These are phyloP conservation scores for Serendipita vermifera DNA, from an alignment of 768 basidiomycete species.

Conservation along the genomic window DNA sequence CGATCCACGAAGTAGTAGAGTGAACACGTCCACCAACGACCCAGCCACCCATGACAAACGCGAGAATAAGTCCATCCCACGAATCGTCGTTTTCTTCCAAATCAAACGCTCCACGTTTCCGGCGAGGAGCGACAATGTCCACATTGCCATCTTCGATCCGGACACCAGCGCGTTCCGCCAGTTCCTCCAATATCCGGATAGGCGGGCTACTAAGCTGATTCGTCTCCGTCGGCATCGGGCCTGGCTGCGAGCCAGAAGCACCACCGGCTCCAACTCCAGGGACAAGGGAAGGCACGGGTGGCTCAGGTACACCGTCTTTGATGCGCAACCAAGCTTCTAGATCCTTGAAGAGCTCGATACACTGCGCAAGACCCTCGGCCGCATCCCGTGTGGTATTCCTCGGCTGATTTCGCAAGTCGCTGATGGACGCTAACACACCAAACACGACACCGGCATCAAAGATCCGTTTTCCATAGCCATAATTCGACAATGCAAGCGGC, in stretches of 20 bases:
- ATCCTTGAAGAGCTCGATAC: background rate
- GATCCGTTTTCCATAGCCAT: background rate
- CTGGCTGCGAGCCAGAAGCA: too few relatives aligned
- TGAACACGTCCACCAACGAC: background rate
- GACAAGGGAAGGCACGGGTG: too few relatives aligned
- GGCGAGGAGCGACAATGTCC: background rate
- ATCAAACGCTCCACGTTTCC: background rate
- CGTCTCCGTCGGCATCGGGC: too few relatives aligned
- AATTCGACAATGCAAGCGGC: background rate
- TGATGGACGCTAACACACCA: background rate
- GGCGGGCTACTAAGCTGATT: background rate
- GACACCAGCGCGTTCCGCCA: background rate
- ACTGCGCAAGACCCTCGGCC: background rate
- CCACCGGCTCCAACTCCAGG: too few relatives aligned
- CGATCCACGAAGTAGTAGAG: background rate
- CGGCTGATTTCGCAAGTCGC: background rate
- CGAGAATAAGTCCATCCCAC: background rate
- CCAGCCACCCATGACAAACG: background rate
- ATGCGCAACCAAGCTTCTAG: background rate
- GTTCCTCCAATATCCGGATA: background rate
- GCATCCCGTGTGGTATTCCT: background rate
- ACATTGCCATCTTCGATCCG: background rate
- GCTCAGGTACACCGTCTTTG: background rate
- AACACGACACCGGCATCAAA: conserved; percentile 3
- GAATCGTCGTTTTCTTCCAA: background rate